Evolutionary conservation across 164 flowering plant genomes (phyloP).

Genomic region (Chimonanthus salicifolius): DNA sequence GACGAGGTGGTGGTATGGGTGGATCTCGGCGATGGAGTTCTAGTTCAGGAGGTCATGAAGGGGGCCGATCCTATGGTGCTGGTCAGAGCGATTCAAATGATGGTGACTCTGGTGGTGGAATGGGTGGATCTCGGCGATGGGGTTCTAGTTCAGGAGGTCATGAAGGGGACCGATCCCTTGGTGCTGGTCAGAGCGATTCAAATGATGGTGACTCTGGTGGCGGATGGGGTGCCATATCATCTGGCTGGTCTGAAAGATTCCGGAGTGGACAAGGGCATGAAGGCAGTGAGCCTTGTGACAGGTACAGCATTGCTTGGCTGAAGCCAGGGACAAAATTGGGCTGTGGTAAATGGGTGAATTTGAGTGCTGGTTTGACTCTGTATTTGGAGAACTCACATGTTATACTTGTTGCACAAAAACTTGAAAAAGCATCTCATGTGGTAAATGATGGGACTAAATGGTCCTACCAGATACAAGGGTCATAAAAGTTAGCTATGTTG

Average conservation of each 20-base stretch:
- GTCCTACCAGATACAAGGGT: no score
- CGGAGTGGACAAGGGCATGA: constrained; percentile 15
- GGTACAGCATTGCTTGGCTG: constrained; percentile 18
- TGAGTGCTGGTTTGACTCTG: no score
- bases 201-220: constrained; percentile 35
- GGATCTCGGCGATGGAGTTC: constrained; percentile 47
- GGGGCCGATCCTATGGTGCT: constrained; percentile 28
- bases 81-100: constrained; percentile 34
- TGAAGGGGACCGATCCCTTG: constrained; percentile 31
- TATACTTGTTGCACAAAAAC: no score
- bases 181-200: constrained; percentile 36
- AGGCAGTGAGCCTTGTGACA: constrained; percentile 39
- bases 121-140: constrained; percentile 46
- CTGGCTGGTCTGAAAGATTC: constrained; percentile 29
- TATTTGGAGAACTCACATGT: no score
- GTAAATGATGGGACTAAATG: no score
- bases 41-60: constrained; percentile 35
- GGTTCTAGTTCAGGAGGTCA: constrained; percentile 38
- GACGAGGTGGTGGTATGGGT: constrained; percentile 64
- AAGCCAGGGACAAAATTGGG: no score
- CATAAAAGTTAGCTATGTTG: no score
- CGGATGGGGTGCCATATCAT: constrained; percentile 28
- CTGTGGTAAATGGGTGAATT: no score
- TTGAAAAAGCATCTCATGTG: no score
- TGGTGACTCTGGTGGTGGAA: constrained; percentile 53